These are phyloP conservation scores for Candida railenensis DNA, from an alignment of 805 yeast genomes.

Conservation along the genomic window DNA sequence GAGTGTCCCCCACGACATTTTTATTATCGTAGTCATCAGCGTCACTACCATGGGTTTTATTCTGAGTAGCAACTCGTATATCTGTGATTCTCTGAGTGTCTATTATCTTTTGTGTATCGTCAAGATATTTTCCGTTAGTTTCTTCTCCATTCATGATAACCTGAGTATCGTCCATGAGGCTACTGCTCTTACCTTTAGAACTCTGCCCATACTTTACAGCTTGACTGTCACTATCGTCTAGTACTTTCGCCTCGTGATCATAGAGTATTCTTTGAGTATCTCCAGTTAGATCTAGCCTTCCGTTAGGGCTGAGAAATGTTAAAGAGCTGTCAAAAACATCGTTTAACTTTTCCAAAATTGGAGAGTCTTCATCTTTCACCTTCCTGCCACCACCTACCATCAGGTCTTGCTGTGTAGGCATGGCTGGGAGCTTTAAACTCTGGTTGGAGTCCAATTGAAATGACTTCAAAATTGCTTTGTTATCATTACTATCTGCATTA, in stretches of 20 bases:
- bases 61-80: conserved; percentile 14
- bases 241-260: neutral
- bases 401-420: neutral
- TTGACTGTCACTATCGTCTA: neutral
- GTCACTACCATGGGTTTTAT: too few relatives aligned
- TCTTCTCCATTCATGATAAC: neutral
- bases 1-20: conserved; percentile 9
- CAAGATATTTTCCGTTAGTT: neutral
- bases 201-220: neutral
- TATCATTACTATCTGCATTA: neutral
- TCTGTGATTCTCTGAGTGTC: conserved; percentile 1
- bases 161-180: neutral
- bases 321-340: neutral
- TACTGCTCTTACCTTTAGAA: neutral
- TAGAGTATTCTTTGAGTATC: neutral
- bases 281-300: neutral
- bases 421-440: neutral
- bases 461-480: conserved; percentile 1
- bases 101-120: conserved; percentile 2
- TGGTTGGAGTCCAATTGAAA: conserved; percentile 3
- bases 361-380: neutral
- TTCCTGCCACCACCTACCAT: neutral
- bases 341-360: neutral
- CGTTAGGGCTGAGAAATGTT: neutral
- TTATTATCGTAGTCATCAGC: too few relatives aligned